Conservation (phyloP, 108 stramenopile genomes). For the Mayamaea pseudoterrestris region DNA sequence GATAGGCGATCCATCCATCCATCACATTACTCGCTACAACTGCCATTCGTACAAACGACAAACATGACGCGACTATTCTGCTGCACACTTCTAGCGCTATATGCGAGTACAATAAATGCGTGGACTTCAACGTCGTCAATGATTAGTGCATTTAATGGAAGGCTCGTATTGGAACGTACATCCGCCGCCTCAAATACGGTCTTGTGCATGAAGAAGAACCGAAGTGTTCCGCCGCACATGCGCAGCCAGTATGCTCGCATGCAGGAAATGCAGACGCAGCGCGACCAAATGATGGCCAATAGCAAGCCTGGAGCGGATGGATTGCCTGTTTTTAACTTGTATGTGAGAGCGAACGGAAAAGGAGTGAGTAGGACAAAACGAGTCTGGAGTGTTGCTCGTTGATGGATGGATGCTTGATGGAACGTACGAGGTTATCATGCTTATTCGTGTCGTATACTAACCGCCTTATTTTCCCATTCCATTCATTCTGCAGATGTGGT, state of each 20-base stretch:
- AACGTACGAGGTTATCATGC: neutral
- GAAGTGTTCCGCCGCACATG: constrained; percentile 62
- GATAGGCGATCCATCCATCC: too few species aligned
- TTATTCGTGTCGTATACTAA: neutral
- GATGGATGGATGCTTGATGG: neutral
- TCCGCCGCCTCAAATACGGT: too few species aligned
- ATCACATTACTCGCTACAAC: too few species aligned
- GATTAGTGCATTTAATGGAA: too few species aligned
- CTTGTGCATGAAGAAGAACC: constrained; percentile 88
- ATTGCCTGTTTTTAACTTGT: constrained; percentile 76
- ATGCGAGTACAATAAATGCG: too few species aligned
- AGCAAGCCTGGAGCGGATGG: constrained; percentile 58
- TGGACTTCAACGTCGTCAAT: too few species aligned
- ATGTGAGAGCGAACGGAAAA: constrained; percentile 53
- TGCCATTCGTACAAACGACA: too few species aligned
- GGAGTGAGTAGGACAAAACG: constrained; percentile 41
- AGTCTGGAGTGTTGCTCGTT: neutral
- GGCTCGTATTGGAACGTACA: too few species aligned
- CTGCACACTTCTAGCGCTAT: too few species aligned
- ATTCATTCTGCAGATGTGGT: constrained; percentile 56
- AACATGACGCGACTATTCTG: too few species aligned
- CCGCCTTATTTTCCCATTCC: neutral
- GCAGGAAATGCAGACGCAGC: constrained; percentile 50
- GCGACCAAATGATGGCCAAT: constrained; percentile 60
- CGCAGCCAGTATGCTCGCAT: constrained; percentile 52